Evolutionary conservation across 108 stramenopile genomes (phyloP), one percentile per base, ranked within the genome.

Genomic region (Discostella stelligeroides): DNA sequence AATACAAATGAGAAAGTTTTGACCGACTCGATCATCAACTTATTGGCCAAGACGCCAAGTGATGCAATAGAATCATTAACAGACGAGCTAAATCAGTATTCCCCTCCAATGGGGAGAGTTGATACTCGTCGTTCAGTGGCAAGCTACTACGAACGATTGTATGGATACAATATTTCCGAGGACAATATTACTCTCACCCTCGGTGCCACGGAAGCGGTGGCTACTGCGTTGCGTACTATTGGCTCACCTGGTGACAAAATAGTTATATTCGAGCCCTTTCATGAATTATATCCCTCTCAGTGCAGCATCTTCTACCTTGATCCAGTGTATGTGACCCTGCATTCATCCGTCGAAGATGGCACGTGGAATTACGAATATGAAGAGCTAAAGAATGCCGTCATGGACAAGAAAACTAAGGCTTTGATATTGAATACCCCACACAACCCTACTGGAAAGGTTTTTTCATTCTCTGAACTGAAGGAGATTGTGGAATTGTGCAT

Each of bases 401-500:
- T 25, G 27, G 76, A 55, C 28, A 55, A 0, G 0, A 24, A 74
- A 60, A 82, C 88, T 11, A 83, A 70, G 29, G 80, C 90, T 18
- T 63, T 97, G 50, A 68, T 98, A 9, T 47, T 98, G 46, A 98
- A 98, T 85, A 87, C 94, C 12, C 96, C 97, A 0, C 97, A 98
- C 88, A 98, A 98, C 68, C 97, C 97, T 3, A 97, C 97, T 38
- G 97, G 94, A 43, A 95, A 95, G 73, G 87, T 95, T 18, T 97
- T 95, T 60, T 66, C 84, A 2, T 38, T 51, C 21, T 64, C 80
- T 13, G 96, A 98, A 76, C 66, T 98, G 41, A 68, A 84, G 43
- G 71, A 66, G 50, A 88, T 98, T 53, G 81, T 83, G 7, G 43
- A 73, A 6, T 64, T 87, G 25, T 87, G 86, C 62, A 29, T 75